Percentiles rank a stretch among this genome's conserved stretches.
Evolutionary conservation across 371 early-diverging fungal genomes (phyloP).

Genomic region (Mucor piriformis): DNA sequence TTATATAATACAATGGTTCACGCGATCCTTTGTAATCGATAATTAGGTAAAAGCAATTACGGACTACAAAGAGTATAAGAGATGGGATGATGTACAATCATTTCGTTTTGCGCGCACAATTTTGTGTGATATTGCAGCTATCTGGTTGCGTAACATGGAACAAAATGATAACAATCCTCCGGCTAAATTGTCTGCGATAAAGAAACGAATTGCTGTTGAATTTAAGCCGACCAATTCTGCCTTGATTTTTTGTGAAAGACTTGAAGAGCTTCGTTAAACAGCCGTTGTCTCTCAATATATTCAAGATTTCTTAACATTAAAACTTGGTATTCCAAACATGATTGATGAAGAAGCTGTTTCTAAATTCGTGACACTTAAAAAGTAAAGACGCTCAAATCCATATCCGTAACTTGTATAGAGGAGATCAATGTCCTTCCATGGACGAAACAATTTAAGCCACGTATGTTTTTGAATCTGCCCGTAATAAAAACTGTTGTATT

Average conservation of each 20-base stretch:
- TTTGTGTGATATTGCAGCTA: background rate
- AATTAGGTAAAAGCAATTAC: background rate
- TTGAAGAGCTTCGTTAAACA: background rate
- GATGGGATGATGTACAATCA: background rate
- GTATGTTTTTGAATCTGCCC: background rate
- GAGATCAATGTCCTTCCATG: background rate
- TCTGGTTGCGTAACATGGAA: background rate
- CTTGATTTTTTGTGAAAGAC: background rate
- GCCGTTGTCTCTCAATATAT: background rate
- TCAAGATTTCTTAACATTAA: background rate
- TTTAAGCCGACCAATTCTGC: background rate
- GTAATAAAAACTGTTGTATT: too few species aligned
- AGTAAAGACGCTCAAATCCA: background rate
- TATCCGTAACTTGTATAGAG: background rate
- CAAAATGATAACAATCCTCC: background rate
- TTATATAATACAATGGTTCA: background rate
- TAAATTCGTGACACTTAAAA: background rate
- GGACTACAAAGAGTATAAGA: background rate
- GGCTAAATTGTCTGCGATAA: background rate
- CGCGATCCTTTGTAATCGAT: slow-evolving; percentile 1
- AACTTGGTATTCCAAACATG: background rate
- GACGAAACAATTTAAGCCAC: background rate
- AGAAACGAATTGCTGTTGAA: background rate
- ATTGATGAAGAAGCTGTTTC: background rate
- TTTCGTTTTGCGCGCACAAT: background rate